phyloP scores from a whole-genome alignment of 2,329 filamentous ascomycete genomes.

The Diaporthe ilicicola region DNA sequence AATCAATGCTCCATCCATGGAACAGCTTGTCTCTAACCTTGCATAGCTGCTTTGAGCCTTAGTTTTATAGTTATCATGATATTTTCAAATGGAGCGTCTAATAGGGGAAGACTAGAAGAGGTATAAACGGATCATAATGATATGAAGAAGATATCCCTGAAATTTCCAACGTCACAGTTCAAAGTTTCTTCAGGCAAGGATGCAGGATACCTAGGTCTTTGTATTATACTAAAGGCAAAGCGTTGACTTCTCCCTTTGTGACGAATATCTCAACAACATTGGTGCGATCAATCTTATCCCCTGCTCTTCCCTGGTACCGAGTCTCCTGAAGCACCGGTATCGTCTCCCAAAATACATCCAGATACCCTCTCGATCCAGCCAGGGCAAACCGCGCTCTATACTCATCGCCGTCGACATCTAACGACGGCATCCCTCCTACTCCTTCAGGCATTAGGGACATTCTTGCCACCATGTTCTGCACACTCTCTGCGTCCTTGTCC shows the following conservation, averaged over 20 bases:
- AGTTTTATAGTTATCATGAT: neutral
- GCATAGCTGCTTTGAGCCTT: neutral
- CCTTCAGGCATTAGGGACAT: neutral
- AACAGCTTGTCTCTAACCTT: neutral
- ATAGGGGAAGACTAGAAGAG: neutral
- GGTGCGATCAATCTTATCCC: neutral
- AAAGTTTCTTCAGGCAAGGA: neutral
- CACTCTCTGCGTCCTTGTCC: neutral
- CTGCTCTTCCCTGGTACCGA: neutral
- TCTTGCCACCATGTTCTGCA: conserved; percentile 1
- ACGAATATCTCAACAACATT: conserved; percentile 5
- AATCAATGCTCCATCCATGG: too few species aligned
- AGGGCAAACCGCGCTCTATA: neutral
- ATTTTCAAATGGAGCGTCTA: neutral
- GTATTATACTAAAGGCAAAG: neutral
- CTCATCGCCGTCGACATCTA: neutral
- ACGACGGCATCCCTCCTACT: neutral
- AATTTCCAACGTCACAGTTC: neutral
- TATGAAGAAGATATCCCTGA: too few species aligned
- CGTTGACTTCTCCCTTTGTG: neutral
- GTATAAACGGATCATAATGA: too few species aligned
- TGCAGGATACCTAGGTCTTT: too few species aligned
- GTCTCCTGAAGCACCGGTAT: neutral
- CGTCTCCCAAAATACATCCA: neutral
- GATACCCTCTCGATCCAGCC: neutral